Conservation (phyloP, 2,329 filamentous ascomycete genomes). For the Chaetothyriales sp. region DNA sequence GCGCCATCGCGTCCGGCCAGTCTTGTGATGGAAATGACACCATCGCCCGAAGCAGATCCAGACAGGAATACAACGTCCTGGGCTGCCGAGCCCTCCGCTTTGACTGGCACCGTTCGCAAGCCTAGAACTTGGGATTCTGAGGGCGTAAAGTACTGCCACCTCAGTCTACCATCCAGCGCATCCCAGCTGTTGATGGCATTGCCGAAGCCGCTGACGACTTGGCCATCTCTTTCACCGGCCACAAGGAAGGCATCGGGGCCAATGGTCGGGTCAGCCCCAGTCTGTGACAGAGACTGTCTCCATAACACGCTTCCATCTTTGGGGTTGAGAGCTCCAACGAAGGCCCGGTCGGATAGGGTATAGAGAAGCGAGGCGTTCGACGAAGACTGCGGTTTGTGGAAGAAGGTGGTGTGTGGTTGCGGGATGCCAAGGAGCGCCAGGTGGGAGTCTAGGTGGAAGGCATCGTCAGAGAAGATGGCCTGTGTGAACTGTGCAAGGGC, state of each 20-base stretch:
- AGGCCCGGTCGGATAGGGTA: constrained; percentile 67
- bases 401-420: constrained; percentile 73
- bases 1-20: constrained; percentile 58
- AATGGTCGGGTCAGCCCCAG: constrained; percentile 22
- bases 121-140: constrained; percentile 27
- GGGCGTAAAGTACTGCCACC: constrained; percentile 53
- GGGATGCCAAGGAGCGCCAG: constrained; percentile 75
- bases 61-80: constrained; percentile 55
- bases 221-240: constrained; percentile 54
- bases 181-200: constrained; percentile 65
- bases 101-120: constrained; percentile 8
- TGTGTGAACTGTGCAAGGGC: neutral
- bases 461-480: constrained; percentile 75
- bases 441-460: constrained; percentile 84
- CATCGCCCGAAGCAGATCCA: constrained; percentile 39
- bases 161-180: constrained; percentile 60
- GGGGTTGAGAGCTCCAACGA: constrained; percentile 80
- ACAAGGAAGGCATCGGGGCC: constrained; percentile 18
- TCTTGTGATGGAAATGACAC: constrained; percentile 40
- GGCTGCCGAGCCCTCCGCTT: constrained; percentile 37
- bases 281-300: constrained; percentile 57
- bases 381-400: constrained; percentile 68
- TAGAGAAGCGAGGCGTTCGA: constrained; percentile 84
- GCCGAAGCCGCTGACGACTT: constrained; percentile 59
- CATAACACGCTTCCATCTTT: constrained; percentile 71